Base-by-base conservation (phyloP, 257 asterid species). In the Mentha longifolia region DNA sequence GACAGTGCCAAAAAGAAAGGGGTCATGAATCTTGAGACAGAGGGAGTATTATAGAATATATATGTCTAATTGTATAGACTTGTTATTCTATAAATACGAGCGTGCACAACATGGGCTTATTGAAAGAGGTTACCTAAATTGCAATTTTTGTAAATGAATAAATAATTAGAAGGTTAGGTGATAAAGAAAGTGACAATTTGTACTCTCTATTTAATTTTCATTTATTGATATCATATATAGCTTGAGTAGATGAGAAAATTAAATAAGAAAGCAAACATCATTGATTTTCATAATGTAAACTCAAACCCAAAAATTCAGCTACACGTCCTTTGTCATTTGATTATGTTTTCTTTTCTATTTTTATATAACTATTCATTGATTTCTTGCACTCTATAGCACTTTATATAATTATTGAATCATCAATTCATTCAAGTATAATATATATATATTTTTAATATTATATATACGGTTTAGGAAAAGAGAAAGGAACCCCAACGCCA, bases 111-210 rank as follows among this genome's bases (percentile, higher is more conserved):
- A 43, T 43, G 6, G 51, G 3, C 8, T 1, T 9, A 43, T 28
- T 5, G 6, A 3, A 70, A 43, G 0, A 5, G n/a, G 9, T 17
- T 30, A 46, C 35, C 13, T 13, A 25, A 1, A 10, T 11, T 25
- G 17, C 8, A 30, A 15, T 54, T 57, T 8, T 12, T 17, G 19
- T 15, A 65, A 42, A 57, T 52, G 59, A 9, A 17, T 31, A 5
- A 43, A 33, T 6, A 4, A 31, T 46, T 20, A 28, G 0, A 64
- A 22, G 58, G 57, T 77, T 63, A 72, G 74, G 74, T 72, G 71
- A 58, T 8, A n/a, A 45, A 61, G 49, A 42, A 47, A 67, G 6
- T 14, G 56, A 50, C 33, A 16, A 9, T 45, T n/a, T 33, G 47
- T 19, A 56, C 20, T 65, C 20, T 65, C 15, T 22, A 51, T 56